These are phyloP conservation scores for Ophiocordyceps polyrhachis-furcata DNA, from an alignment of 2,329 filamentous ascomycete species.

Conservation along the genomic window DNA sequence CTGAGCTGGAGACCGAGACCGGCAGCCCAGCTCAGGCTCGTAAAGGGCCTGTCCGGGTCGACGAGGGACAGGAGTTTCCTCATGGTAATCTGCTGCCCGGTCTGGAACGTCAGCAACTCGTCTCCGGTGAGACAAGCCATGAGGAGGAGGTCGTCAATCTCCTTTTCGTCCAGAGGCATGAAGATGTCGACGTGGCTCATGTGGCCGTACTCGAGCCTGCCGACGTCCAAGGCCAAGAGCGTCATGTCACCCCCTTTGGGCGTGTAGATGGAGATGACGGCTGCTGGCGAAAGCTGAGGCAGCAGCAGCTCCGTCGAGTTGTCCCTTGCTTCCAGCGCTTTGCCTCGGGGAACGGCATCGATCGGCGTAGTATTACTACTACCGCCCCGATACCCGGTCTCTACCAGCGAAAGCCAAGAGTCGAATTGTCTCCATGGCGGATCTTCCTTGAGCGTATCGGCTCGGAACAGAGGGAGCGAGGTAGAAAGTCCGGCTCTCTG, in stretches of 20 bases:
- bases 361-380: not conserved
- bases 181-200: slow-evolving; percentile 2
- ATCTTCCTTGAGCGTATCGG: slow-evolving; percentile 1
- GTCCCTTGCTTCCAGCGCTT: not conserved
- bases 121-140: not conserved
- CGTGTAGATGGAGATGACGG: not conserved
- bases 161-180: not conserved
- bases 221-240: slow-evolving; percentile 1
- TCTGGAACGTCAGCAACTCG: not conserved
- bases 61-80: slow-evolving; percentile 1
- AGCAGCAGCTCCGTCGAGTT: not conserved
- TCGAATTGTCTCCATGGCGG: slow-evolving; percentile 1
- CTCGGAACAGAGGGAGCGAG: not conserved
- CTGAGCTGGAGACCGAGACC: not conserved
- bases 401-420: not conserved
- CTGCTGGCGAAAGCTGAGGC: slow-evolving; percentile 1
- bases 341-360: not conserved
- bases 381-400: not conserved
- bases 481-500: not conserved
- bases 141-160: not conserved
- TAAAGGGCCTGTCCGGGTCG: slow-evolving; percentile 1
- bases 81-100: not conserved
- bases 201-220: slow-evolving; percentile 1
- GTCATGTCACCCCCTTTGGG: not conserved
- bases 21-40: not conserved